A percentile compares a stretch with the other conserved stretches of the same genome.
phyloP scores from a whole-genome alignment of 345 rosid species.

The Fremontodendron californicum region DNA sequence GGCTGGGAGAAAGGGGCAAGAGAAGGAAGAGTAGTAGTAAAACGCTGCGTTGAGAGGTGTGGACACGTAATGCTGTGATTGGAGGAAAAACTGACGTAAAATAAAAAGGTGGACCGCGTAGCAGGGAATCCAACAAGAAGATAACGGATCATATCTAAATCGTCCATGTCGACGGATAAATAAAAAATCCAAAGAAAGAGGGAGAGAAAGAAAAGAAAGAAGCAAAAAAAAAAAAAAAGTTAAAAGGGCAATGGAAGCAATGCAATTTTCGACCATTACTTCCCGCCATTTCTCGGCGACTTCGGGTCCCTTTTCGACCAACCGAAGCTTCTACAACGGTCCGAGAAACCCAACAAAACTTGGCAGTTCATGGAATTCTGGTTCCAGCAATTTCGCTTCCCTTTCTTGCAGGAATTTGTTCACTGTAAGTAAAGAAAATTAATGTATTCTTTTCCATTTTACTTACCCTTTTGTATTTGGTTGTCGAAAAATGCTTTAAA shows the following conservation, averaged over 20 bases:
- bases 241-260: conserved; percentile 51
- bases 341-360: conserved; percentile 25
- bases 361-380: conserved; percentile 45
- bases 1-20: background rate
- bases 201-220: background rate
- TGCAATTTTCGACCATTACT: conserved; percentile 38
- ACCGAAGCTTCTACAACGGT: conserved; percentile 15
- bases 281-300: conserved; percentile 43
- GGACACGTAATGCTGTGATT: background rate
- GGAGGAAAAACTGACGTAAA: background rate
- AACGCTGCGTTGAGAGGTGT: background rate
- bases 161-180: background rate
- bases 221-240: background rate
- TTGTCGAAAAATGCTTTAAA: background rate
- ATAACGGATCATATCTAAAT: conserved; percentile 17
- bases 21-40: background rate
- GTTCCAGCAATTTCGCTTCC: conserved; percentile 34
- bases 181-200: conserved; percentile 1
- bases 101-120: background rate
- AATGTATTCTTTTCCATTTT: background rate
- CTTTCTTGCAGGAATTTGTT: conserved; percentile 52
- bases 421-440: conserved; percentile 35
- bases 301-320: conserved; percentile 22
- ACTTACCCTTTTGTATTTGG: background rate
- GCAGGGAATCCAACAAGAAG: conserved; percentile 3